Base-by-base conservation (phyloP, 225 moss, liverwort and hornwort genomes). In the Lunularia cruciata region DNA sequence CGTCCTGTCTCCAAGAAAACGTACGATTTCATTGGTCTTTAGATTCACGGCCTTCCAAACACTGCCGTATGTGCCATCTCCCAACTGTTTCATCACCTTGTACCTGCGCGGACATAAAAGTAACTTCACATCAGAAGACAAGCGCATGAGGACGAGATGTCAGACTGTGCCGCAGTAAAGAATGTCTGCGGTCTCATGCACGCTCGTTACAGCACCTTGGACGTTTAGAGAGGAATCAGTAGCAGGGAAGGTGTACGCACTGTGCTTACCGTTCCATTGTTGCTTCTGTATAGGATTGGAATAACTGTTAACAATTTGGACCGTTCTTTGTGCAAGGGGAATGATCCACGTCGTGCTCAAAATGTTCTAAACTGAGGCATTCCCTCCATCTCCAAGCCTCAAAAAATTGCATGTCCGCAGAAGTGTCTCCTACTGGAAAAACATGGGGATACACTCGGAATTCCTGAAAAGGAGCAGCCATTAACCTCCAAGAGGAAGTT, bases 401-500 rank as follows among this genome's bases (percentile, higher is more conserved):
- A 77, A 70, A 78, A 74, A 75, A 59, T 74, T 82, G 81, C 79
- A 83, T 89, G 71, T 81, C 73, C 74, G 83, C 86, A 77, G 87
- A 86, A 72, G 82, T 83, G 76, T 81, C 71, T 83, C 89, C 85
- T 89, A 87, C 84, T 82, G 89, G 78, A 72, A 88, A 84, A 81
- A 82, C 84, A 77, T 85, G 78, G 85, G 89, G 80, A 86, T 71
- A 77, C 87, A 89, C 87, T 81, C 72, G 81, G 86, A 83, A 78
- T 77, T 91, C 94, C 87, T 67, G 82, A 81, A 80, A 84, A 86
- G 81, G 83, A 84, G 81, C 87, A 87, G 89, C 87, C 87, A 85
- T 87, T 91, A 89, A 94, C 89, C 83, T 91, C 91, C 87, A 77
- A 38, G 31, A 76, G 72, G 83, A 86, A 80, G 81, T 83, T 84